Evolutionary conservation across 1,284 basidiomycete genomes (phyloP), one percentile per base, ranked within the genome.

Genomic region (Pseudozyma pruni): DNA sequence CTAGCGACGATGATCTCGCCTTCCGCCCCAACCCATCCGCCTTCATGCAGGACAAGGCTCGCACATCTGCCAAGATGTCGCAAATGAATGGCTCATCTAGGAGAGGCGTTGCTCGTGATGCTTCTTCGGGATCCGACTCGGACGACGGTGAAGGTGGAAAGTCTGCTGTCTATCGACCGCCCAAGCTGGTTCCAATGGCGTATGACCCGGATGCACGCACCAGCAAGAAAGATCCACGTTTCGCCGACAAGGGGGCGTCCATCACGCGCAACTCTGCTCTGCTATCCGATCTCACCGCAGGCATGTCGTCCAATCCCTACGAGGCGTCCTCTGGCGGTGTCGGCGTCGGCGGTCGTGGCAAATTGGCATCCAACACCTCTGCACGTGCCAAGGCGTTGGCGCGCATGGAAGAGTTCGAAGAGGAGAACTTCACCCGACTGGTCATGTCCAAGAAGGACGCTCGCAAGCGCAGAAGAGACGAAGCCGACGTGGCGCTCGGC

Each of bases 381-480:
- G 85, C 86, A 19, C 89, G 92, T 22, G 91, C 90, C 9, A 87
- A 88, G 32, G 89, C 92, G 66, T 86, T 98, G 61, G 88, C 89
- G 73, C 88, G 90, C 13, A 90, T 97, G 85, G 88, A 88, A 49
- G 90, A 93, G 70, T 98, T 92, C 83, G 95, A 98, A 84, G 95
- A 98, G 83, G 92, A 93, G 52, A 95, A 97, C 83, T 94, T 98
- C 85, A 93, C 91, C 25, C 89, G 95, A 53, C 83, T 98, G 53
- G 87, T 95, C 62, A 90, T 94, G 87, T 91, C 90, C 82, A 98
- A 97, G 86, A 90, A 89, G 79, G 95, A 97, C 52, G 87, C 88
- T 19, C 88, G 87, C 79, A 86, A 89, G 53, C 86, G 95, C n/a
- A 84, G 84, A 54, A 86, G 89, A 63, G 95, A 98, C 82, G 95